These are phyloP conservation scores for Zygosaccharomyces siamensis DNA, from an alignment of 805 yeast genomes.

Conservation along the genomic window DNA sequence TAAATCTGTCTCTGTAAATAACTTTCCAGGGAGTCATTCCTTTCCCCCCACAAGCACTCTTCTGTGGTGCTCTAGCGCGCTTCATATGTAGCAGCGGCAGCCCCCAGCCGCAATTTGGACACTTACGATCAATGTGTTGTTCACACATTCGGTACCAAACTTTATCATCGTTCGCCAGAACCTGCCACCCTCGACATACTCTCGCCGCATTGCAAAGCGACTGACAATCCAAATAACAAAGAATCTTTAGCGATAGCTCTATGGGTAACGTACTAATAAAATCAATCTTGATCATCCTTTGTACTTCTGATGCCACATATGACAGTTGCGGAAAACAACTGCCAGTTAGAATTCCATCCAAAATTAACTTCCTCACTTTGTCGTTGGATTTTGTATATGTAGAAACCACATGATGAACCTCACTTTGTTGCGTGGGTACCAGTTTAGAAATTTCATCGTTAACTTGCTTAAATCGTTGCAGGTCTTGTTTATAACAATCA, in stretches of 20 bases:
- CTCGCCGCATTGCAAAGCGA: conserved; percentile 93
- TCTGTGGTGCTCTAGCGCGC: conserved; percentile 43
- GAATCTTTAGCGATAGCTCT: conserved; percentile 77
- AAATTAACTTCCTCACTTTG: conserved; percentile 68
- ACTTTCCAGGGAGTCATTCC: conserved; percentile 89
- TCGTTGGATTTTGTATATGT: conserved; percentile 65
- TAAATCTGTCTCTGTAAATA: conserved; percentile 84
- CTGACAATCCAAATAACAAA: conserved; percentile 86
- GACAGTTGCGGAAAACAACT: conserved; percentile 95
- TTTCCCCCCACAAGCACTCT: conserved; percentile 11
- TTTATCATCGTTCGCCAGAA: conserved; percentile 88
- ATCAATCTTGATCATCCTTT: conserved; percentile 78
- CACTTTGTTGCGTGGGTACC: conserved; percentile 67
- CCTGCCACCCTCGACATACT: conserved; percentile 83
- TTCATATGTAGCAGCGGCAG: conserved; percentile 89
- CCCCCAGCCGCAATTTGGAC: conserved; percentile 99
- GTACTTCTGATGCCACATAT: conserved; percentile 74
- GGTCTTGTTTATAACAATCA: conserved; percentile 28
- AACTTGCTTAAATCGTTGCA: conserved; percentile 26
- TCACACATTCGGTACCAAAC: conserved; percentile 99
- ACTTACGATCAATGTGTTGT: conserved; percentile 94
- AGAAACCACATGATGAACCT: conserved; percentile 79
- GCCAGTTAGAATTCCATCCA: conserved; percentile 79
- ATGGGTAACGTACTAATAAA: conserved; percentile 80
- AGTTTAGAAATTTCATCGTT: conserved; percentile 38